Evolutionary conservation across 768 basidiomycete species (phyloP).

Genomic region (Gautieria morchelliformis): DNA sequence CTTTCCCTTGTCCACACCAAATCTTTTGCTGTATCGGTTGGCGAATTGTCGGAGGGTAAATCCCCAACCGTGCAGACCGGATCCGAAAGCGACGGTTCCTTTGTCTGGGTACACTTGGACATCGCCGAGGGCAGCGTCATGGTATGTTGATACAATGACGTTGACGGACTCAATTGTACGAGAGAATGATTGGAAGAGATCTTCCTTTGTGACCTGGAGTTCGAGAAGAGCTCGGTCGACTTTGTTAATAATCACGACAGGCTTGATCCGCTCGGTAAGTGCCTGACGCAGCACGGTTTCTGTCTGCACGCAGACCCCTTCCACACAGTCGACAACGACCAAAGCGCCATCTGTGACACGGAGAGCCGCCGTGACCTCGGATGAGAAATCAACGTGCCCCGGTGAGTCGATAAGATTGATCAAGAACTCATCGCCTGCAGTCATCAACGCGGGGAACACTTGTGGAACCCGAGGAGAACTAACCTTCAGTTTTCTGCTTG

Average conservation of each 20-base stretch:
- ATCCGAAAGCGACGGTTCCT: conserved; percentile 98
- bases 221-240: conserved; percentile 99
- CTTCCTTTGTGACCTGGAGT: conserved; percentile 94
- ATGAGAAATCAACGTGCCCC: conserved; percentile 99
- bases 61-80: conserved; percentile 99
- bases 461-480: conserved; percentile 14
- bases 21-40: conserved; percentile 89
- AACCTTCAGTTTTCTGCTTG: conserved; percentile 91
- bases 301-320: conserved; percentile 99
- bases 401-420: conserved; percentile 99
- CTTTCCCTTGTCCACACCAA: conserved; percentile 98
- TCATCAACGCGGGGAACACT: conserved; percentile 9
- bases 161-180: conserved; percentile 97
- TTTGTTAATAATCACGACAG: conserved; percentile 99
- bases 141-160: conserved; percentile 97
- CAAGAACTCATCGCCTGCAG: conserved; percentile 85
- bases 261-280: conserved; percentile 96
- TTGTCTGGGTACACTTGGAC: conserved; percentile 98
- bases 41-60: conserved; percentile 99
- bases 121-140: conserved; percentile 89
- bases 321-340: conserved; percentile 98
- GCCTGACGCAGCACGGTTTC: conserved; percentile 98
- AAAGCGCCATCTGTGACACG: conserved; percentile 99
- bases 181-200: conserved; percentile 94
- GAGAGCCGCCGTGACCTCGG: conserved; percentile 98